A percentile compares a stretch with the other conserved stretches of the same genome.
Evolutionary conservation across 2,329 filamentous ascomycete genomes (phyloP).

Genomic region (Scedosporium boydii): DNA sequence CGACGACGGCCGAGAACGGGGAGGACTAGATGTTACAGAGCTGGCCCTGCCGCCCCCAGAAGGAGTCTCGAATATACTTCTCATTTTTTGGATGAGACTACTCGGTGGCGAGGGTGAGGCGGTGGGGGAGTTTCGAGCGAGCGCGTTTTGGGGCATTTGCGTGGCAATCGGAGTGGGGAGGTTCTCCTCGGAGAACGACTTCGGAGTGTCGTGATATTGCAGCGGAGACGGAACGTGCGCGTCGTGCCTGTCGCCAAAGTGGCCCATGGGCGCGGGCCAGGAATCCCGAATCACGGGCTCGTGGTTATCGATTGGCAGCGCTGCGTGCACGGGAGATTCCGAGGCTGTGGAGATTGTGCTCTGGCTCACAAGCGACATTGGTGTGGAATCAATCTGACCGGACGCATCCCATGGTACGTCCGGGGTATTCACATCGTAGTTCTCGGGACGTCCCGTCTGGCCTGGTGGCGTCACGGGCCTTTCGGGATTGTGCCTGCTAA

Average conservation of each 20-base stretch:
- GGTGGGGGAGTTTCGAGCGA: constrained; percentile 5
- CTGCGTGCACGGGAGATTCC: constrained; percentile 19
- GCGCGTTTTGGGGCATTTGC: constrained; percentile 5
- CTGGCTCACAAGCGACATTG: constrained; percentile 22
- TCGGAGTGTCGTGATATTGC: background rate
- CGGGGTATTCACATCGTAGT: constrained; percentile 18
- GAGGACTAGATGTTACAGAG: constrained; percentile 11
- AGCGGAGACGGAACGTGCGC: background rate
- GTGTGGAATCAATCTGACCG: constrained; percentile 14
- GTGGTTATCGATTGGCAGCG: constrained; percentile 16
- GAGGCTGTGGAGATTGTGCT: constrained; percentile 24
- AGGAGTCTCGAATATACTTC: constrained; percentile 28
- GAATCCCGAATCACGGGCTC: constrained; percentile 23
- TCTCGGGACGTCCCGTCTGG: constrained; percentile 10
- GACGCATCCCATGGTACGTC: constrained; percentile 22
- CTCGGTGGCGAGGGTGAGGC: constrained; percentile 11
- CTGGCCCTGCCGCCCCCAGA: background rate
- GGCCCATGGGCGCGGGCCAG: constrained; percentile 14
- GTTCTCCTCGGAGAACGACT: constrained; percentile 3
- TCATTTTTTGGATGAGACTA: constrained; percentile 28
- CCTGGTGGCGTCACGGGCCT: constrained; percentile 13
- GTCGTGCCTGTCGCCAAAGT: background rate
- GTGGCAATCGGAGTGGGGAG: constrained; percentile 9
- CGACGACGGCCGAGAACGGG: constrained; percentile 15
- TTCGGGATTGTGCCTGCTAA: constrained; percentile 18